Conservation (phyloP, 495 filamentous ascomycete species). For the Choiromyces venosus region DNA sequence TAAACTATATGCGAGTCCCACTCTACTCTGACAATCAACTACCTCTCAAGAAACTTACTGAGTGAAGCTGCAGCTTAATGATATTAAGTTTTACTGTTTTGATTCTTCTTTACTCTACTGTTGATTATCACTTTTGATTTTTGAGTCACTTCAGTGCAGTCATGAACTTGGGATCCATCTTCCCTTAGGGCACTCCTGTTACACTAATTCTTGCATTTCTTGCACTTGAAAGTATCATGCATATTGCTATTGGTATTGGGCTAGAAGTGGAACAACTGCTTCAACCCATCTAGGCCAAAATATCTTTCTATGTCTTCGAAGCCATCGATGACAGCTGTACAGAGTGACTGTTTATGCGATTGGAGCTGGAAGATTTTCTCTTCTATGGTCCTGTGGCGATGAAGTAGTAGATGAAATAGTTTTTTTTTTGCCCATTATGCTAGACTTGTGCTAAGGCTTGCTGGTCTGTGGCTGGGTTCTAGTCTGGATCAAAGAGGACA, state of each 20-base stretch:
- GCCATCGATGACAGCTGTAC: slow-evolving; percentile 89
- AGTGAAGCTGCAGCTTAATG: too few relatives aligned
- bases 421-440: slow-evolving; percentile 98
- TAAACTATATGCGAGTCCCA: too few relatives aligned
- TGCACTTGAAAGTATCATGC: slow-evolving; percentile 98
- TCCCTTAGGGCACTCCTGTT: too few relatives aligned
- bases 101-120: too few relatives aligned
- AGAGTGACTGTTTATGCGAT: slow-evolving; percentile 93
- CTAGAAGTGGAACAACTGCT: slow-evolving; percentile 90
- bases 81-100: too few relatives aligned
- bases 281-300: slow-evolving; percentile 78
- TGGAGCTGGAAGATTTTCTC: slow-evolving; percentile 99
- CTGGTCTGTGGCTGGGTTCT: slow-evolving; percentile 97
- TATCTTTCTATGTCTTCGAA: slow-evolving; percentile 95
- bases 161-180: too few relatives aligned
- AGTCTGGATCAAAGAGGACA: slow-evolving; percentile 95
- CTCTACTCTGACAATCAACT: too few relatives aligned
- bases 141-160: too few relatives aligned
- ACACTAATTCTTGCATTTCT: slow-evolving; percentile 88
- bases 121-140: too few relatives aligned
- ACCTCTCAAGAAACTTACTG: too few relatives aligned
- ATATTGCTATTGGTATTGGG: slow-evolving; percentile 81
- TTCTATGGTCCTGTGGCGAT: slow-evolving; percentile 97
- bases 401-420: slow-evolving; percentile 98
- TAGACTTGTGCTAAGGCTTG: slow-evolving; percentile 97